Conservation (phyloP, 2,329 filamentous ascomycete species). For the Cytospora piceae region DNA sequence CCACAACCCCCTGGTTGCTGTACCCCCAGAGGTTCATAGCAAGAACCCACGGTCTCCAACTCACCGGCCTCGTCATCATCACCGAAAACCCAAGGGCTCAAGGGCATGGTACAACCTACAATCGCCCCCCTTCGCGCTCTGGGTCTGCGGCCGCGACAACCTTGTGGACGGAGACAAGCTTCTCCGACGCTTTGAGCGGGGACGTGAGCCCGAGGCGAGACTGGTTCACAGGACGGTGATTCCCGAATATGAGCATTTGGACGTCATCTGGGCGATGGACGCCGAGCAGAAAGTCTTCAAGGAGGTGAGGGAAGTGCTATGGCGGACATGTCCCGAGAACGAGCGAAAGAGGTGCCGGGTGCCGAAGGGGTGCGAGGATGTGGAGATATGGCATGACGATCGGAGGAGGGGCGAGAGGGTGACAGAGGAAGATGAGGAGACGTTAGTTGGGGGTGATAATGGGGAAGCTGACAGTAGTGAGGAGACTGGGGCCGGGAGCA, state of each 20-base stretch:
- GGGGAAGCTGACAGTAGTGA: conserved; percentile 26
- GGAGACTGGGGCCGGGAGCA: conserved; percentile 5
- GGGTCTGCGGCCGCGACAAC: conserved; percentile 82
- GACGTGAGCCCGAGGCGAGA: conserved; percentile 78
- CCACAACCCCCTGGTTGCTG: conserved; percentile 32
- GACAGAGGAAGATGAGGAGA: conserved; percentile 35
- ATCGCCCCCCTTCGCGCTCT: conserved; percentile 83
- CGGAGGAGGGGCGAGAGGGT: conserved; percentile 16
- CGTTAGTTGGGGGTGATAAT: conserved; percentile 10
- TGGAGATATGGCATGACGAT: conserved; percentile 45
- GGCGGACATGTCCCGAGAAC: conserved; percentile 70
- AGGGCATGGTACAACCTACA: conserved; percentile 82
- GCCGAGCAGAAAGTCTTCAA: conserved; percentile 79
- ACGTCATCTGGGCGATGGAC: conserved; percentile 95
- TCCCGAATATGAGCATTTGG: conserved; percentile 88
- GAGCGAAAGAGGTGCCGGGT: conserved; percentile 59
- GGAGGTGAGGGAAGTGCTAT: conserved; percentile 80
- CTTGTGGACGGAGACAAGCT: conserved; percentile 82
- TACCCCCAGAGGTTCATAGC: conserved; percentile 19
- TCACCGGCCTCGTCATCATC: conserved; percentile 38
- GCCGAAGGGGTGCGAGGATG: conserved; percentile 65
- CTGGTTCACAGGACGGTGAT: conserved; percentile 84
- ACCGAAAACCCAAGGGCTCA: conserved; percentile 50
- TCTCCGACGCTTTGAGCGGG: conserved; percentile 72
- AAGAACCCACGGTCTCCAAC: conserved; percentile 14